Conservation (phyloP, 495 filamentous ascomycete genomes). For the Aspergillus ostianus region DNA sequence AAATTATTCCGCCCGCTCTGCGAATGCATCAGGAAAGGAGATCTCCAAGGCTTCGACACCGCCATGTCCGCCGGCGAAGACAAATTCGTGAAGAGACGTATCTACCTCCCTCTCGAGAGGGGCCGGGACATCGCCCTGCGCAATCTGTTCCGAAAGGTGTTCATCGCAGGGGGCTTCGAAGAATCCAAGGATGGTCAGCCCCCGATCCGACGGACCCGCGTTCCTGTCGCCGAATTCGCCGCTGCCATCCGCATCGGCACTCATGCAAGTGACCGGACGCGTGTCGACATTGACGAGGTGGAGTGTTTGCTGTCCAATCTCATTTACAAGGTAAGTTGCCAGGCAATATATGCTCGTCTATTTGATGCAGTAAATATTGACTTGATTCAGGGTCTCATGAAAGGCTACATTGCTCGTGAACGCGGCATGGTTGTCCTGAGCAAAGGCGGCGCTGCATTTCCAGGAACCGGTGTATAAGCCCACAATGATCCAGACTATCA, state of each 20-base stretch:
- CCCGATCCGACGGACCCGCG: slow-evolving; percentile 66
- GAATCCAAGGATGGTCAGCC: slow-evolving; percentile 64
- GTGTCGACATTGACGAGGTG: slow-evolving; percentile 85
- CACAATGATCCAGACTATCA: too few relatives aligned
- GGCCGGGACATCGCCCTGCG: slow-evolving; percentile 86
- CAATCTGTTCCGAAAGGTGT: slow-evolving; percentile 88
- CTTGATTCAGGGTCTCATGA: slow-evolving; percentile 74
- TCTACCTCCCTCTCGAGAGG: slow-evolving; percentile 90
- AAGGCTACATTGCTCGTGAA: slow-evolving; percentile 94
- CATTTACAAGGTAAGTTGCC: slow-evolving; percentile 87
- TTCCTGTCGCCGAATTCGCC: slow-evolving; percentile 78
- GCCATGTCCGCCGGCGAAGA: slow-evolving; percentile 78
- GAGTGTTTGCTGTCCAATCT: slow-evolving; percentile 92
- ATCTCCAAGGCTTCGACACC: slow-evolving; percentile 79
- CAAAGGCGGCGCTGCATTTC: slow-evolving; percentile 81
- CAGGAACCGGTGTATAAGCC: slow-evolving; percentile 81
- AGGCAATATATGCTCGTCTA: too few relatives aligned
- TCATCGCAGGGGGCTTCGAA: slow-evolving; percentile 75
- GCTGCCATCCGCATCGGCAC: slow-evolving; percentile 57
- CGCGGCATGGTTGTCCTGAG: slow-evolving; percentile 85
- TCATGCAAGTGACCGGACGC: slow-evolving; percentile 54
- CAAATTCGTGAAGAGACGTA: slow-evolving; percentile 90
- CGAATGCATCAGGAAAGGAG: slow-evolving; percentile 72
- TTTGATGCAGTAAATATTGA: slow-evolving; percentile 11
- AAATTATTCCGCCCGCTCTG: slow-evolving; percentile 74